phyloP scores from a whole-genome alignment of 2,329 filamentous ascomycete species.

The Waltergamsia citrina region DNA sequence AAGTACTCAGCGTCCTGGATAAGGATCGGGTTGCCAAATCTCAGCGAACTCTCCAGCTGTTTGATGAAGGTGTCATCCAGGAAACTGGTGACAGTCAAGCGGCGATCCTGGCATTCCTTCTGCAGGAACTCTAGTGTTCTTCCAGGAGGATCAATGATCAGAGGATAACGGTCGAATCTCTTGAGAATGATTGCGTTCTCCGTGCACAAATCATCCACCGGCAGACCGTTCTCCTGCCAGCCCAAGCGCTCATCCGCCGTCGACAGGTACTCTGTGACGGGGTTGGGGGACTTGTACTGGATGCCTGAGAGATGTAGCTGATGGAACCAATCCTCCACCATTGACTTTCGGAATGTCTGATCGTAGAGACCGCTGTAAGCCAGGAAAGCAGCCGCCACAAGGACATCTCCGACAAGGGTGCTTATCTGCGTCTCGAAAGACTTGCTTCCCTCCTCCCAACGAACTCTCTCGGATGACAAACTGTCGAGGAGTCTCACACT shows the following conservation, averaged over 20 bases:
- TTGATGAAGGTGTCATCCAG: constrained; percentile 97
- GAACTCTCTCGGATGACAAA: constrained; percentile 80
- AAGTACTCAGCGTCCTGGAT: constrained; percentile 97
- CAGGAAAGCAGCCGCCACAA: constrained; percentile 93
- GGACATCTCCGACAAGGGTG: constrained; percentile 89
- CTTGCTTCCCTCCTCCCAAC: constrained; percentile 96
- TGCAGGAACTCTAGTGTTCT: constrained; percentile 91
- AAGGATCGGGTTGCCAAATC: constrained; percentile 96
- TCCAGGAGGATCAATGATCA: constrained; percentile 96
- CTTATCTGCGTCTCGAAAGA: constrained; percentile 97
- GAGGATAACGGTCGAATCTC: constrained; percentile 94
- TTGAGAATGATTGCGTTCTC: constrained; percentile 97
- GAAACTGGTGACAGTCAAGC: constrained; percentile 95
- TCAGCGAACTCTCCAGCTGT: constrained; percentile 89
- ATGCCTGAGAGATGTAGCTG: constrained; percentile 92
- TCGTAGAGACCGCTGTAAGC: constrained; percentile 96
- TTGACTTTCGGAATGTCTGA: constrained; percentile 93
- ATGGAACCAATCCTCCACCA: constrained; percentile 96
- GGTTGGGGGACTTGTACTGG: constrained; percentile 85
- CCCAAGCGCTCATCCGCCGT: constrained; percentile 89
- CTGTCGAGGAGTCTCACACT: constrained; percentile 92
- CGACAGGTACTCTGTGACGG: constrained; percentile 91
- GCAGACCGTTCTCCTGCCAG: constrained; percentile 90
- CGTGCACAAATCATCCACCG: constrained; percentile 94
- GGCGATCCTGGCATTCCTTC: constrained; percentile 86